These are phyloP conservation scores for Penicillium alfredii DNA, from an alignment of 495 filamentous ascomycete genomes.

Conservation along the genomic window DNA sequence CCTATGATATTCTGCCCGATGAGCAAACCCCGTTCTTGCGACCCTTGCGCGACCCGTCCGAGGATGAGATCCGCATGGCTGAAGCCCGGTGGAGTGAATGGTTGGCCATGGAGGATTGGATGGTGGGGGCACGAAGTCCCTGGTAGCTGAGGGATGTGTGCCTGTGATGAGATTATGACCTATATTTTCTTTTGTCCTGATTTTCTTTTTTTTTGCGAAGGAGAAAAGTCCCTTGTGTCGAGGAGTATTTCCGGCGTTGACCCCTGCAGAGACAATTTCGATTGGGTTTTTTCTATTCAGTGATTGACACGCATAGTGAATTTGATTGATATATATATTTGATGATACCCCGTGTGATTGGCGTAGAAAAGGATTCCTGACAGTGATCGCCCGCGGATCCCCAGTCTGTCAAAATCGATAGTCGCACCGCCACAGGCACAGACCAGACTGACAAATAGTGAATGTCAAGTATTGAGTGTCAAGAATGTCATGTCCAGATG, in stretches of 20 bases:
- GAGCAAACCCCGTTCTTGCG: constrained; percentile 80
- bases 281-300: too few relatives aligned
- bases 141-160: constrained; percentile 25
- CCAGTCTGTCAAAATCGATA: constrained; percentile 21
- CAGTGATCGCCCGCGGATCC: constrained; percentile 16
- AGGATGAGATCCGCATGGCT: constrained; percentile 74
- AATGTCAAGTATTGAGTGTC: too few relatives aligned
- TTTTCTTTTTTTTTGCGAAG: constrained; percentile 7
- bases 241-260: too few relatives aligned
- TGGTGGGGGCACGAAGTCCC: constrained; percentile 65
- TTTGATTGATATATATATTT: too few relatives aligned
- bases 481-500: too few relatives aligned
- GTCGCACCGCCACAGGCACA: constrained; percentile 27
- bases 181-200: constrained; percentile 15
- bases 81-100: constrained; percentile 81
- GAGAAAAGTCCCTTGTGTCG: too few relatives aligned
- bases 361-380: constrained; percentile 11
- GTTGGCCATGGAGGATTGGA: constrained; percentile 96
- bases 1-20: constrained; percentile 76
- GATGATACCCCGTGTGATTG: too few relatives aligned
- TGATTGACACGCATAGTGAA: too few relatives aligned
- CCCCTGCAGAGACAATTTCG: too few relatives aligned
- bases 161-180: constrained; percentile 22
- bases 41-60: constrained; percentile 63
- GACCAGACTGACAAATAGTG: constrained; percentile 21